A percentile compares a stretch with the other conserved stretches of the same genome.
Evolutionary conservation across 2,329 filamentous ascomycete genomes (phyloP).

Genomic region (Botrytis tulipae): DNA sequence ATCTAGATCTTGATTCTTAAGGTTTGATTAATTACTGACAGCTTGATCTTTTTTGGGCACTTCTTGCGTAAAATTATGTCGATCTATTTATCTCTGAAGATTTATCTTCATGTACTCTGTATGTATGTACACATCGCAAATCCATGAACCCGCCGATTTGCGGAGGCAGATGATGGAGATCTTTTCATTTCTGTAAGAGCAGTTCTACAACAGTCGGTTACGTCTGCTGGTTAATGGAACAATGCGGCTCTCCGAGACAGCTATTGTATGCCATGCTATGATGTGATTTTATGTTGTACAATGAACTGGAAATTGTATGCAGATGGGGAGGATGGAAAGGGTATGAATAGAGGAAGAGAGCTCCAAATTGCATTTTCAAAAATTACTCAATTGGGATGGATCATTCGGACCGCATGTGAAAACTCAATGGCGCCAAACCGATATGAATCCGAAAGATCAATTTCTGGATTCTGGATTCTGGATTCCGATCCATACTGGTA

Average conservation of each 20-base stretch:
- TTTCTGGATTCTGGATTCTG: background rate
- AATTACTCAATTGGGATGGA: background rate
- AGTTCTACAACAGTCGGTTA: background rate
- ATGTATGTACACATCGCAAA: background rate
- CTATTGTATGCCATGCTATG: background rate
- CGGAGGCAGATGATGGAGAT: constrained; percentile 1
- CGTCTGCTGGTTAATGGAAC: background rate
- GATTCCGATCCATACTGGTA: background rate
- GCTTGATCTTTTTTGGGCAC: background rate
- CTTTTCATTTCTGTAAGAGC: background rate
- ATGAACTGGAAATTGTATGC: background rate
- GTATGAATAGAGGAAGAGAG: background rate
- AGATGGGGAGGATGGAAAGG: background rate
- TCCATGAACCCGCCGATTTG: constrained; percentile 2
- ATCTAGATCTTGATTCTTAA: constrained; percentile 3
- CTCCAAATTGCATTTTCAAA: background rate
- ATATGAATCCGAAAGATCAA: background rate
- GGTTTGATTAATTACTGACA: constrained; percentile 5
- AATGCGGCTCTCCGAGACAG: background rate
- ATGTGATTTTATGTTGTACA: background rate
- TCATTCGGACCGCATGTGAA: background rate
- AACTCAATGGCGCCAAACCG: background rate
- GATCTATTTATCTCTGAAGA: background rate
- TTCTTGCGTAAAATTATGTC: background rate
- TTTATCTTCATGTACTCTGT: background rate